Conservation (phyloP, 441 rosid species). For the Syzygium syzygioides region DNA sequence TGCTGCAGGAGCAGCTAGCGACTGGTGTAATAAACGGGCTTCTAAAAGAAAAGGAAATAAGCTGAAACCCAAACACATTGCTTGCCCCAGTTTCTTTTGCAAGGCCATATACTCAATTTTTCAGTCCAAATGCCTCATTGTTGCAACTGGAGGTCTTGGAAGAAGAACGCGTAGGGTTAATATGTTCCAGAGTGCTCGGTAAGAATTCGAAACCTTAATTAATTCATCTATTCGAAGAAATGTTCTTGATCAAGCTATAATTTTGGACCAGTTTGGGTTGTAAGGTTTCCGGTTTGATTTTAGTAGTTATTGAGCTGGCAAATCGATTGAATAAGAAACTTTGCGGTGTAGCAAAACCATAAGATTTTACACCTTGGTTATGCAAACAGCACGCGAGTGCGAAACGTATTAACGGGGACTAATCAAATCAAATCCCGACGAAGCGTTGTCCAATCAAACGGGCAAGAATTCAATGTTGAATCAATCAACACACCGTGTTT, state of each 20-base stretch:
- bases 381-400: neutral
- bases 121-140: neutral
- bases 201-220: neutral
- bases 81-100: neutral
- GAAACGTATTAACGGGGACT: neutral
- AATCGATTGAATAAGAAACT: neutral
- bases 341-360: neutral
- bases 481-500: neutral
- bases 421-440: neutral
- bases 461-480: neutral
- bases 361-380: neutral
- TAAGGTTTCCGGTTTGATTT: neutral
- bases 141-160: neutral
- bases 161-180: neutral
- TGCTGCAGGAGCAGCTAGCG: neutral
- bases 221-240: neutral
- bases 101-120: neutral
- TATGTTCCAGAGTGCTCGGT: neutral
- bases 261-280: neutral
- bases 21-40: neutral
- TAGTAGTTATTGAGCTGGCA: neutral
- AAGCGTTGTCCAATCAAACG: neutral
- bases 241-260: neutral
- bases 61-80: neutral
- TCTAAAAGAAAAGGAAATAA: neutral